These are phyloP conservation scores for Aspergillus hiratsukae DNA, from an alignment of 2,329 filamentous ascomycete genomes.

Conservation along the genomic window DNA sequence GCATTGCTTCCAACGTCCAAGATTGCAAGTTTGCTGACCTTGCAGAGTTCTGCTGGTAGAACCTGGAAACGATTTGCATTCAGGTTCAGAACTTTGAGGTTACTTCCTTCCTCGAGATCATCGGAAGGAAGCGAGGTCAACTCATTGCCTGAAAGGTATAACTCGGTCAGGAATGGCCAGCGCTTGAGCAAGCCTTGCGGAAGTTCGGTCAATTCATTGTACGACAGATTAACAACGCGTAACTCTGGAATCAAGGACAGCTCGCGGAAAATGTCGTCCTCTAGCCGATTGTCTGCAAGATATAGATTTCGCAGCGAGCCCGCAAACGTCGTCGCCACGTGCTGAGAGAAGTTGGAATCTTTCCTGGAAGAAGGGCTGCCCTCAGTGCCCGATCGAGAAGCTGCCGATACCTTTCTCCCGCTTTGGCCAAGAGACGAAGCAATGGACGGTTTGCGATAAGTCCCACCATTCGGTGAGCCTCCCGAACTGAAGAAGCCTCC, in stretches of 20 bases:
- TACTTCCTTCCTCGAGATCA: constrained; percentile 84
- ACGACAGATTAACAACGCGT: constrained; percentile 85
- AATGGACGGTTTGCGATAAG: constrained; percentile 71
- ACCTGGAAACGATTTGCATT: constrained; percentile 98
- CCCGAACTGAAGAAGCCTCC: constrained; percentile 70
- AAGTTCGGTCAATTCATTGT: constrained; percentile 91
- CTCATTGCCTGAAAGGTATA: constrained; percentile 94
- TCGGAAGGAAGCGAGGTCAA: constrained; percentile 87
- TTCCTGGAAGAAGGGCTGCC: constrained; percentile 63
- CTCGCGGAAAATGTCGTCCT: constrained; percentile 93
- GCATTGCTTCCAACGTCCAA: constrained; percentile 93
- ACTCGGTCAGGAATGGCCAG: constrained; percentile 84
- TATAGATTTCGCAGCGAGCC: constrained; percentile 78
- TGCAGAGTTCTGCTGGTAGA: constrained; percentile 87
- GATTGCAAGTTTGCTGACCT: constrained; percentile 85
- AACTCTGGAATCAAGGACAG: constrained; percentile 77
- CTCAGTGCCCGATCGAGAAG: constrained; percentile 63
- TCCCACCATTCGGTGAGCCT: constrained; percentile 59
- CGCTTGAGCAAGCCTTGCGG: constrained; percentile 81
- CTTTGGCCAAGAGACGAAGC: constrained; percentile 75
- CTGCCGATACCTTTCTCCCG: constrained; percentile 78
- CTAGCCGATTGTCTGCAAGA: constrained; percentile 87
- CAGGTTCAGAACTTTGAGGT: constrained; percentile 85
- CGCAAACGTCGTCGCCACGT: constrained; percentile 80
- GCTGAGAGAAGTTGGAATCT: constrained; percentile 79